phyloP scores from a whole-genome alignment of 139 green algal genomes.

The Trebouxia sp. region DNA sequence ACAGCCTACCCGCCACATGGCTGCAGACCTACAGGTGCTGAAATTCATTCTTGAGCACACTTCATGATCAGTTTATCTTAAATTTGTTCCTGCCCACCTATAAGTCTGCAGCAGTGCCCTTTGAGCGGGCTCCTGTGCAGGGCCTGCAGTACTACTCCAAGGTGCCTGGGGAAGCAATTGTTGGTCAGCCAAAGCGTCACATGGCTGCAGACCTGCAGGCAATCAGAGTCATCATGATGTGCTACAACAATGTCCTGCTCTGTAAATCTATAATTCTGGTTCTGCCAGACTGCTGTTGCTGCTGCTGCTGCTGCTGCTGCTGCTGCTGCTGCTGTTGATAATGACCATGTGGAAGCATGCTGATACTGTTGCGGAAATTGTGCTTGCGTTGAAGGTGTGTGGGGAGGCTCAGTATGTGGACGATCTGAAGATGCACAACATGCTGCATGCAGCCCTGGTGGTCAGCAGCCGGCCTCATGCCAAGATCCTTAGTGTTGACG shows the following conservation, averaged over 20 bases:
- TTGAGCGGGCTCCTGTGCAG: conserved; percentile 60
- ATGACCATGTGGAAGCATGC: not conserved
- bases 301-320: too few relatives aligned
- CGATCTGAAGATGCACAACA: conserved; percentile 75
- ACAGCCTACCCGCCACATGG: conserved; percentile 77
- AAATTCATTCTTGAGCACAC: conserved; percentile 2
- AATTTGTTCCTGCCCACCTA: conserved; percentile 37
- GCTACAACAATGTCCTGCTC: too few relatives aligned
- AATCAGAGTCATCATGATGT: too few relatives aligned
- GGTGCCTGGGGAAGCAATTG: conserved; percentile 49
- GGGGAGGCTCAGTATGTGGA: conserved; percentile 92
- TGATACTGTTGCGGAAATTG: too few relatives aligned
- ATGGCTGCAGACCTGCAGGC: conserved; percentile 90
- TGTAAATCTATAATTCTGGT: too few relatives aligned
- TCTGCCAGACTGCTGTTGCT: too few relatives aligned
- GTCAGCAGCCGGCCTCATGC: conserved; percentile 81
- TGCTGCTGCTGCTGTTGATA: not conserved
- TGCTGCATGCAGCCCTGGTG: conserved; percentile 83
- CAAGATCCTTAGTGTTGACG: conserved; percentile 73
- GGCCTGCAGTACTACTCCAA: conserved; percentile 88
- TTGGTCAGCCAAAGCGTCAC: conserved; percentile 83
- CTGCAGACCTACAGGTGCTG: conserved; percentile 86
- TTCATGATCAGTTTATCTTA: too few relatives aligned
- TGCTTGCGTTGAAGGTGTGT: conserved; percentile 61
- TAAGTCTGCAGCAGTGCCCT: conserved; percentile 45